Conservation (phyloP, 345 rosid genomes). For the Ceriops decandra region DNA sequence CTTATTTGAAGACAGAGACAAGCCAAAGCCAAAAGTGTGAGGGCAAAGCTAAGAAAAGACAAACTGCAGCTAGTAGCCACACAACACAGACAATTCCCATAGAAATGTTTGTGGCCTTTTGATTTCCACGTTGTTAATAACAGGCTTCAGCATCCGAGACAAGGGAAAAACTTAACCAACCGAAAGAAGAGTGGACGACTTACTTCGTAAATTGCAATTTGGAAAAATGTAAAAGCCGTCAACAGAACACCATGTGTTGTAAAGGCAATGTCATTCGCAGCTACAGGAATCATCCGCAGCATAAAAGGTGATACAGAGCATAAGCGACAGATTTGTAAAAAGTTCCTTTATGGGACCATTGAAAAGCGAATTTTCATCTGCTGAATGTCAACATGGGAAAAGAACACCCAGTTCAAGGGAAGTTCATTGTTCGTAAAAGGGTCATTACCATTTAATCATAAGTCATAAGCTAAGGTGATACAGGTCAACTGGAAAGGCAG, state of each 20-base stretch:
- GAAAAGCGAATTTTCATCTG: not conserved
- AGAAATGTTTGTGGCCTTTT: constrained; percentile 68
- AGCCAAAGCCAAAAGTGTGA: constrained; percentile 89
- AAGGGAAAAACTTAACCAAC: not conserved
- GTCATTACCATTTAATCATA: not conserved
- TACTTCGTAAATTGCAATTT: constrained; percentile 76
- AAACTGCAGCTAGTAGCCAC: constrained; percentile 60
- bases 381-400: not conserved
- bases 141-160: constrained; percentile 1
- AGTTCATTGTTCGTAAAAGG: not conserved
- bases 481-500: not conserved
- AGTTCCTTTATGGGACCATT: not conserved
- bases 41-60: constrained; percentile 78
- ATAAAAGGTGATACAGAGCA: not conserved
- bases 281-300: constrained; percentile 93
- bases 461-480: not conserved
- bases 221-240: constrained; percentile 61
- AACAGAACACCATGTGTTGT: constrained; percentile 83
- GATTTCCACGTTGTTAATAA: constrained; percentile 71
- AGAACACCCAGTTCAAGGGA: no score
- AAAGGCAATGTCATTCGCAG: constrained; percentile 90
- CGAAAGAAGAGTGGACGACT: constrained; percentile 22
- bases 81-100: constrained; percentile 49
- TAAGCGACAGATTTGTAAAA: not conserved
- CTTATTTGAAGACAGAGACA: constrained; percentile 73